These are phyloP conservation scores for Psidium guajava DNA, from an alignment of 345 rosid species.

Conservation along the genomic window DNA sequence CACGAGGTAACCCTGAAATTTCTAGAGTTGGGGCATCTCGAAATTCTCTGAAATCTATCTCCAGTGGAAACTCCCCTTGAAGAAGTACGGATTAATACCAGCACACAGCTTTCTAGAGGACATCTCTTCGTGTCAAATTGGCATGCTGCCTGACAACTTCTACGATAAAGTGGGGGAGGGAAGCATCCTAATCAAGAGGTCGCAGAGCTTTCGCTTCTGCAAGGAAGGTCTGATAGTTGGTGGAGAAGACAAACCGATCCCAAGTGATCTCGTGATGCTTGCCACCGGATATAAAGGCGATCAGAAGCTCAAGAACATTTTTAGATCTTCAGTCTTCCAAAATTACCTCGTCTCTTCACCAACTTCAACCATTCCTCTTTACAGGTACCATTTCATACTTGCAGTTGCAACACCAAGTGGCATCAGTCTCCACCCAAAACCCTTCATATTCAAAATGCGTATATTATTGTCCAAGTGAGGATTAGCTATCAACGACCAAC, in stretches of 20 bases:
- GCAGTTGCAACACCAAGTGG: background rate
- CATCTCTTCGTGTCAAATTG: conserved; percentile 1
- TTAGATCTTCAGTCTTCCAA: conserved; percentile 11
- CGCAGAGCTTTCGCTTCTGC: conserved; percentile 9
- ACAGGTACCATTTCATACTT: conserved; percentile 7
- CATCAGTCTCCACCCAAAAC: background rate
- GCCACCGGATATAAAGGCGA: conserved; percentile 23
- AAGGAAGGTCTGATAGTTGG: conserved; percentile 5
- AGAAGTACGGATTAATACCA: conserved; percentile 16
- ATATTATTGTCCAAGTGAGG: background rate
- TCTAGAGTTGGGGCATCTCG: conserved; percentile 16
- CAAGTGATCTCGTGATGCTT: conserved; percentile 12
- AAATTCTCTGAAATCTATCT: conserved; percentile 13
- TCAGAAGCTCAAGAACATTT: conserved; percentile 15
- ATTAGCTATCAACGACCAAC: background rate
- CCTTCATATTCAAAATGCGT: background rate
- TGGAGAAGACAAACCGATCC: conserved; percentile 4
- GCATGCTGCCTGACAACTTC: conserved; percentile 13
- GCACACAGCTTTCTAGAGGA: conserved; percentile 11
- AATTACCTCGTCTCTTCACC: conserved; percentile 4
- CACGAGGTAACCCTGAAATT: background rate
- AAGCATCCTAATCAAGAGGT: conserved; percentile 13
- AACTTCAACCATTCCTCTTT: conserved; percentile 11
- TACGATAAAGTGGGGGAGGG: conserved; percentile 17
- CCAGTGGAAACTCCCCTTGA: conserved; percentile 9